phyloP scores from a whole-genome alignment of 148 eudicot species.

The Arctostaphylos glauca region DNA sequence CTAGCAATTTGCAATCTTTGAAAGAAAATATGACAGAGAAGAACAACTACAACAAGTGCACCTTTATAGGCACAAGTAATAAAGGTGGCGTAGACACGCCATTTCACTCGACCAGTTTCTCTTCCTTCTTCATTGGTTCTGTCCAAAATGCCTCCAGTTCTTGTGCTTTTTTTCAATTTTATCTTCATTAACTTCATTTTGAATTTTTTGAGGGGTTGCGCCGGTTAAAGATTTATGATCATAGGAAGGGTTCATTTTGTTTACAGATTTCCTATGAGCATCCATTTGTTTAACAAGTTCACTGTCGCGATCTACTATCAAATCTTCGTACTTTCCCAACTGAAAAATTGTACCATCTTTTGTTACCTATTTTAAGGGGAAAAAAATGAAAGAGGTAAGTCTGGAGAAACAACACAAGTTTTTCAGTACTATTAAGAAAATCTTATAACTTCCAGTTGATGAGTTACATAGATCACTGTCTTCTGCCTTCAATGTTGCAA shows the following conservation, averaged over 20 bases:
- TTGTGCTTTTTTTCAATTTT: constrained; percentile 26
- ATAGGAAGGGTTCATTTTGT: constrained; percentile 56
- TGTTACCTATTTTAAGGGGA: constrained; percentile 50
- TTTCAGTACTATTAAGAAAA: background rate
- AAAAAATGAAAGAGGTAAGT: background rate
- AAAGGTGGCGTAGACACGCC: constrained; percentile 64
- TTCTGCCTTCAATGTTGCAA: constrained; percentile 53
- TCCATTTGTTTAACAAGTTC: constrained; percentile 68
- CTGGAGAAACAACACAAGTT: background rate
- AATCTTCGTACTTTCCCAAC: constrained; percentile 68
- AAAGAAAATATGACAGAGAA: constrained; percentile 75
- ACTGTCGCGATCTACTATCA: constrained; percentile 49
- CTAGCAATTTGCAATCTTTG: constrained; percentile 76
- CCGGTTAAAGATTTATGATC: constrained; percentile 12
- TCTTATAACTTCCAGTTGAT: constrained; percentile 60
- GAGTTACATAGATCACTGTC: constrained; percentile 82
- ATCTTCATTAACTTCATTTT: constrained; percentile 45
- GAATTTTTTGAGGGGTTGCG: constrained; percentile 22
- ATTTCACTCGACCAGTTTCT: constrained; percentile 65
- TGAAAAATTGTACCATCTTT: constrained; percentile 76
- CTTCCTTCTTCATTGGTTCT: constrained; percentile 54
- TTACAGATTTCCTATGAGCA: constrained; percentile 63
- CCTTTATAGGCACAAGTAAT: constrained; percentile 71
- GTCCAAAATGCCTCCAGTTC: constrained; percentile 25
- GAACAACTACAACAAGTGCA: constrained; percentile 70